Evolutionary conservation across 1,284 basidiomycete genomes (phyloP).

Genomic region (Tilletiopsis washingtonensis): DNA sequence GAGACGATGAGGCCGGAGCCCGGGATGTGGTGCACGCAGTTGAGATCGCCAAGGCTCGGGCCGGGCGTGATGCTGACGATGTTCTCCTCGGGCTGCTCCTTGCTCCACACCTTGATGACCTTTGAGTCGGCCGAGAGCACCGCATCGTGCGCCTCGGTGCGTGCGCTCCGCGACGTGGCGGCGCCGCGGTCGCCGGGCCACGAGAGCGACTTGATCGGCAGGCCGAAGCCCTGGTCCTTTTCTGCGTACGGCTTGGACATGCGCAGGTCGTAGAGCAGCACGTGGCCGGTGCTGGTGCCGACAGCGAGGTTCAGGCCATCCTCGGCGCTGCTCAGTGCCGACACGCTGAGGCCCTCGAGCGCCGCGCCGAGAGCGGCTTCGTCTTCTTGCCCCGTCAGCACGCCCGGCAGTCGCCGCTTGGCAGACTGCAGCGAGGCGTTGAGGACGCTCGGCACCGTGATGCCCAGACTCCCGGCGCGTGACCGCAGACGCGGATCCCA

Average conservation of each 20-base stretch:
- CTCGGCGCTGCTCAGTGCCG: slow-evolving; percentile 62
- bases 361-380: slow-evolving; percentile 41
- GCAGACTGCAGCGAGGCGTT: slow-evolving; percentile 46
- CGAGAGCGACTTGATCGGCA: slow-evolving; percentile 74
- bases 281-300: slow-evolving; percentile 89
- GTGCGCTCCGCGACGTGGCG: slow-evolving; percentile 50
- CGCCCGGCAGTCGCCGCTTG: slow-evolving; percentile 43
- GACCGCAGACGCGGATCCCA: slow-evolving; percentile 87
- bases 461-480: slow-evolving; percentile 65
- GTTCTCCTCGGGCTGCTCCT: slow-evolving; percentile 70
- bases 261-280: slow-evolving; percentile 87
- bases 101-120: slow-evolving; percentile 54
- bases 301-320: slow-evolving; percentile 91
- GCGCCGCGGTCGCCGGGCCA: slow-evolving; percentile 74
- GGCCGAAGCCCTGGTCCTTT: slow-evolving; percentile 95
- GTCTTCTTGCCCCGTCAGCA: slow-evolving; percentile 20
- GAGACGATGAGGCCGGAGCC: slow-evolving; percentile 43
- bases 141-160: slow-evolving; percentile 49
- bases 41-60: slow-evolving; percentile 68
- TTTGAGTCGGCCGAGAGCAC: slow-evolving; percentile 43
- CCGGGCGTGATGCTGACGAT: slow-evolving; percentile 87
- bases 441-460: slow-evolving; percentile 56
- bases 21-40: slow-evolving; percentile 42
- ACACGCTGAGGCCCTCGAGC: slow-evolving; percentile 58
- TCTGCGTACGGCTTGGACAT: slow-evolving; percentile 71